Base-by-base conservation (phyloP, 2,329 filamentous ascomycete species). In the Aspergillus terreus region DNA sequence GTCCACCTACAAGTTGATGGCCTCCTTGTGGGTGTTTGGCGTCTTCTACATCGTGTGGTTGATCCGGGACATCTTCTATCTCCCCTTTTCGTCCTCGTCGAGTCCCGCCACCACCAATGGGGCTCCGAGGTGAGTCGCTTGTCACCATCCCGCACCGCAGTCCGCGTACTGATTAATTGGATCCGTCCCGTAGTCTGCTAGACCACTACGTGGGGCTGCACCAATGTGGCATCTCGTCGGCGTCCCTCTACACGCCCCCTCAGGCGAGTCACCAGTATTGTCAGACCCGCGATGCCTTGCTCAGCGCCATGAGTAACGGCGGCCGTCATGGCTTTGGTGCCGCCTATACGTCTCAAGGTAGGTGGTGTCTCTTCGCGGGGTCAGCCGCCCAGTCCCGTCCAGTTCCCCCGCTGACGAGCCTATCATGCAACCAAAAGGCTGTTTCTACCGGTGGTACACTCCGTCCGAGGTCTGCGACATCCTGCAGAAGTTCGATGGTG, bases 391-490 rank as follows among this genome's bases (percentile, higher is more conserved):
- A 30, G 10, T 7, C 27, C 10, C 27, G 27, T 30, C 27, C 27
- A 30, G 7, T 30, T 30, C 23, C 27, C 33, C 19, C 17, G 30
- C 49, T 58, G 27, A 55, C 56, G 52, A 46, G 57, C 50, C 33
- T 30, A 12, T 33, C 15, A 38, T 38, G 7, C 2, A 21, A 30
- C 17, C 14, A 7, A 43, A 69, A 62, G 71, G 63, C 27, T 76
- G 73, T 52, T 70, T 70, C 46, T 75, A 75, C 54, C 68, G 64
- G 42, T 77, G 74, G 74, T 76, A 71, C 53, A 62, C 67, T 6
- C 64, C 66, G 3, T 50, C 60, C 7, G 72, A 77, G 50, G 71
- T 75, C 41, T 77, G 75, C 57, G 71, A 73, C 60, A 74, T 76
- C 17, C 63, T 77, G 23, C 66, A 70, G 48, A 68, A 72, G 36